These are phyloP conservation scores for Achaetomium macrosporum DNA, from an alignment of 2,329 filamentous ascomycete genomes.

Conservation along the genomic window DNA sequence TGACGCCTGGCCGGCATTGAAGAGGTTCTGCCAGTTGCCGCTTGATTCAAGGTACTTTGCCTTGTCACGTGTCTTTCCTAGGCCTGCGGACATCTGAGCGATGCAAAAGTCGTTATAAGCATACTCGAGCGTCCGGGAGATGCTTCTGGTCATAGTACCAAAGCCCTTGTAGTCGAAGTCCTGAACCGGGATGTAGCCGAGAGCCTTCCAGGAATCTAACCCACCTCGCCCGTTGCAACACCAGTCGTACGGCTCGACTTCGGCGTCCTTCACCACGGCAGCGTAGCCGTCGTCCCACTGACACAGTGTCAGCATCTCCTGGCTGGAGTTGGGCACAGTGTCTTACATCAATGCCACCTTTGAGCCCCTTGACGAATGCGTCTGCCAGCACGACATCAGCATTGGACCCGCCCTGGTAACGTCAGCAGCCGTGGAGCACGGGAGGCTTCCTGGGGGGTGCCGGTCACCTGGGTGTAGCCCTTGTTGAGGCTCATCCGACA, in stretches of 20 bases:
- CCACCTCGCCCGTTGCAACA: constrained; percentile 64
- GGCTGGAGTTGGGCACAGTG: neutral
- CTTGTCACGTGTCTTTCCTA: constrained; percentile 50
- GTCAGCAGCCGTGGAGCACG: neutral
- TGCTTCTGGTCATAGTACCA: constrained; percentile 64
- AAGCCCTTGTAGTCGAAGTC: constrained; percentile 61
- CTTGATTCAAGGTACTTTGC: constrained; percentile 55
- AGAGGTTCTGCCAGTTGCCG: constrained; percentile 63
- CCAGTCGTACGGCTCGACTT: constrained; percentile 66
- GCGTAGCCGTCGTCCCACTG: constrained; percentile 64
- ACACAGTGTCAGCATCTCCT: constrained; percentile 12
- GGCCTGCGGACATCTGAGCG: constrained; percentile 51
- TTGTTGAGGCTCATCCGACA: constrained; percentile 72
- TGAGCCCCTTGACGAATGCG: constrained; percentile 60
- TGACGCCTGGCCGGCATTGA: constrained; percentile 53
- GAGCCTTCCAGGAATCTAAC: constrained; percentile 62
- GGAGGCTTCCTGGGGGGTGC: constrained; percentile 21
- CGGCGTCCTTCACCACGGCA: constrained; percentile 67
- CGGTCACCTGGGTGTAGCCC: constrained; percentile 56
- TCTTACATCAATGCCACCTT: constrained; percentile 46
- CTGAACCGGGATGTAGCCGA: constrained; percentile 65
- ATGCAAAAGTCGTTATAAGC: constrained; percentile 72
- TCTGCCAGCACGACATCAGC: constrained; percentile 65
- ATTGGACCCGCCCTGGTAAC: constrained; percentile 61
- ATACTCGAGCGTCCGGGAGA: constrained; percentile 71